Base-by-base conservation (phyloP, 1,284 basidiomycete genomes). In the Pterulicium gracile region DNA sequence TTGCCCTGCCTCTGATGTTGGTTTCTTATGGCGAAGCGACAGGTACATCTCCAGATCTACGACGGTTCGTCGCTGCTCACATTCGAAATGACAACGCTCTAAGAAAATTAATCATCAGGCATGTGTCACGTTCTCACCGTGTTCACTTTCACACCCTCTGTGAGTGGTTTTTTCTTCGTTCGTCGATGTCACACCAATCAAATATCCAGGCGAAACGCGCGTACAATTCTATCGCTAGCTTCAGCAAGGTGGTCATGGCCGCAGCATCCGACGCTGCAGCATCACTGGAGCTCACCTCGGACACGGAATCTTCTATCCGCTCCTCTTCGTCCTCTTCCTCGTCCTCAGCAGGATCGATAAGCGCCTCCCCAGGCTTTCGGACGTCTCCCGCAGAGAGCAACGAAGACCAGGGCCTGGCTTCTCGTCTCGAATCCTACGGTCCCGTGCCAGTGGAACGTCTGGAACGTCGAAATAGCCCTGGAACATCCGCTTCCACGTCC, bases 31-130 rank as follows among this genome's bases (percentile, higher is more conserved):
- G n/a, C n/a, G n/a, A n/a, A n/a, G n/a, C 20, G 4, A 15, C 3
- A 76, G 72, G 77, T 92, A 42, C 88, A 92, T 60, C 66, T 93
- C 0, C 90, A 93, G 59, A 68, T 77, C 0, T 78, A 68, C 49
- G 77, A 80, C 54, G 77, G 74, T 73, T 50, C 18, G 61, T 41
- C n/a, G 7, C 44, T 41, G 32, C 13, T 5, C 21, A 36, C 20
- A 43, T 27, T n/a, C 27, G 15, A 21, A 18, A 39, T 13, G n/a
- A n/a, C n/a, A 20, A 27, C 44, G 34, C 32, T n/a, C 17, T 45
- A 4, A 5, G 12, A 40, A 15, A n/a, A 12, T 15, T 22, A 15
- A 5, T 36, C 40, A 2, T 19, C 44, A 78, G 75, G 69, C 42
- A 79, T 81, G 76, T 79, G 76, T 49, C 78, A 81, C 59, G 79